phyloP scores from a whole-genome alignment of 371 early-diverging fungal genomes.

The Rozella allomycis region DNA sequence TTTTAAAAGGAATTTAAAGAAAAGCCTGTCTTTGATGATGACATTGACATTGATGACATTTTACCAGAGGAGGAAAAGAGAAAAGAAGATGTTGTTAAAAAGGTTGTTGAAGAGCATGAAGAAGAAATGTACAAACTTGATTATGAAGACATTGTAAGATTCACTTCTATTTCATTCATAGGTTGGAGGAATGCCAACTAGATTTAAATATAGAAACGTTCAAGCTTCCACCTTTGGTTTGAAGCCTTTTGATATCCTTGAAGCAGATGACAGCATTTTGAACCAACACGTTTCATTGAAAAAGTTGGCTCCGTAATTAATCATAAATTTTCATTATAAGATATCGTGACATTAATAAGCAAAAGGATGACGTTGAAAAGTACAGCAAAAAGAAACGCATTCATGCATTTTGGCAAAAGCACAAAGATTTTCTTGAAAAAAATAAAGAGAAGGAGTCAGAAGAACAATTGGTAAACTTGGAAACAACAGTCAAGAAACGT shows the following conservation, averaged over 20 bases:
- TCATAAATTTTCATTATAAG: too few relatives aligned
- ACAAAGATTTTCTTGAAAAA: too few relatives aligned
- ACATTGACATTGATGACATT: conserved; percentile 43
- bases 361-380: too few relatives aligned
- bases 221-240: conserved; percentile 50
- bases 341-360: too few relatives aligned
- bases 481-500: too few relatives aligned
- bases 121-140: conserved; percentile 79
- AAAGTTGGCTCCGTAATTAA: conserved; percentile 69
- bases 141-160: conserved; percentile 63
- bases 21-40: conserved; percentile 28
- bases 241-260: conserved; percentile 51
- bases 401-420: too few relatives aligned
- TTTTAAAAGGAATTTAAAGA: background rate
- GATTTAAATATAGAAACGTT: conserved; percentile 73
- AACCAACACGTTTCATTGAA: conserved; percentile 65
- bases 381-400: too few relatives aligned
- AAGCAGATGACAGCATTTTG: conserved; percentile 69
- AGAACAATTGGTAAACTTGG: too few relatives aligned
- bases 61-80: conserved; percentile 6
- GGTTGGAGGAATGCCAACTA: conserved; percentile 55
- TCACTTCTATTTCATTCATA: conserved; percentile 3
- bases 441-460: too few relatives aligned
- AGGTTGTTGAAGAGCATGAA: conserved; percentile 34
- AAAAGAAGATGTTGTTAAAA: conserved; percentile 12